Evolutionary conservation across 2,329 filamentous ascomycete genomes (phyloP).

Genomic region (Beauveria sp.): DNA sequence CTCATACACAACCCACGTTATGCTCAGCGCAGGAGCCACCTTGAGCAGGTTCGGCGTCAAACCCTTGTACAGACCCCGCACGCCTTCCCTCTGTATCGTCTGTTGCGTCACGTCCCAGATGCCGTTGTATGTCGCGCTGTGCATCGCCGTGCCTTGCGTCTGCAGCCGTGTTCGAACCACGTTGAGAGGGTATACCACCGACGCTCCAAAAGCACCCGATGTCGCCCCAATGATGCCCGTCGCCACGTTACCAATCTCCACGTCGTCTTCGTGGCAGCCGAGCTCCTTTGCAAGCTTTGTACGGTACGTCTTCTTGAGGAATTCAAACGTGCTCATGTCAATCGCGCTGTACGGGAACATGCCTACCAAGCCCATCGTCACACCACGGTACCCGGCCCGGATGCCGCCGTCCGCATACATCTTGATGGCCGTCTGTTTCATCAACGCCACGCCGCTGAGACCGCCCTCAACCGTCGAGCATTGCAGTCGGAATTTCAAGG

Average conservation of each 20-base stretch:
- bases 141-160: slow-evolving; percentile 88
- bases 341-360: slow-evolving; percentile 99
- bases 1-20: slow-evolving; percentile 90
- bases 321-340: slow-evolving; percentile 91
- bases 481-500: slow-evolving; percentile 76
- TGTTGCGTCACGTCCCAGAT: slow-evolving; percentile 82
- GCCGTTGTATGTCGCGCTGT: slow-evolving; percentile 82
- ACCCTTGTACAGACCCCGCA: slow-evolving; percentile 86
- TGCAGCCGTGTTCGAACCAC: slow-evolving; percentile 86
- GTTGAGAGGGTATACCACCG: slow-evolving; percentile 92
- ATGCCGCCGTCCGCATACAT: slow-evolving; percentile 76
- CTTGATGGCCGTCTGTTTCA: slow-evolving; percentile 73
- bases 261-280: slow-evolving; percentile 75
- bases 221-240: slow-evolving; percentile 86
- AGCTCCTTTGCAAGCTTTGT: slow-evolving; percentile 59
- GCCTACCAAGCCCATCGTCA: slow-evolving; percentile 87
- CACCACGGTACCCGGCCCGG: slow-evolving; percentile 76
- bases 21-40: slow-evolving; percentile 90
- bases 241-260: slow-evolving; percentile 69
- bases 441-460: slow-evolving; percentile 72
- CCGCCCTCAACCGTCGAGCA: slow-evolving; percentile 88
- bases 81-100: slow-evolving; percentile 76
- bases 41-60: slow-evolving; percentile 93
- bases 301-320: slow-evolving; percentile 71
- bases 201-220: slow-evolving; percentile 85